Conservation (phyloP, 805 yeast species). For the Spathaspora gorwiae region DNA sequence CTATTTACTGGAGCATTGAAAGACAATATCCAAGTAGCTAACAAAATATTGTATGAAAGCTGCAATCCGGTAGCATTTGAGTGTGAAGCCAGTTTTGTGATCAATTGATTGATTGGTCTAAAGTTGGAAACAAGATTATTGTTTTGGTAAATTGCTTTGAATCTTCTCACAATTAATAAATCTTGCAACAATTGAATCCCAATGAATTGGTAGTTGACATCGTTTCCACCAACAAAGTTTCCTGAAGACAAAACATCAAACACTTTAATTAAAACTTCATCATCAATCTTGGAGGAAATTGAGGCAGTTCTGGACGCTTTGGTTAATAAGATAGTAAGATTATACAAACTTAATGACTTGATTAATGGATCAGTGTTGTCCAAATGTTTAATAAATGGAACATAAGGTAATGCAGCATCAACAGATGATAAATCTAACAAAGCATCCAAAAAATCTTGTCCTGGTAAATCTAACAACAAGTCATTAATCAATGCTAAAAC, state of each 20-base stretch:
- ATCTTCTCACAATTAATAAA: conserved; percentile 50
- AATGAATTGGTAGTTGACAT: conserved; percentile 52
- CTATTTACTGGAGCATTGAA: conserved; percentile 55
- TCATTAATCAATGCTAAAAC: conserved; percentile 61
- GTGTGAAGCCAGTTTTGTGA: conserved; percentile 25
- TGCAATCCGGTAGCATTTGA: conserved; percentile 57
- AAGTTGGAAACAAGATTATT: conserved; percentile 31
- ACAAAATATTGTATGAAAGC: conserved; percentile 73
- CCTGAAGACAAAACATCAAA: conserved; percentile 33
- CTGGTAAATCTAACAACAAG: conserved; percentile 38
- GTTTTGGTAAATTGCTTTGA: conserved; percentile 46
- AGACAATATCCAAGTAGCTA: conserved; percentile 80
- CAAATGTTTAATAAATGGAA: conserved; percentile 50
- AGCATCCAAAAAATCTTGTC: conserved; percentile 29
- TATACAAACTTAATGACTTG: conserved; percentile 51
- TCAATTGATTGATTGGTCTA: conserved; percentile 26
- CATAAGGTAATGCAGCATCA: conserved; percentile 47
- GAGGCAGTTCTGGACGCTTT: conserved; percentile 14
- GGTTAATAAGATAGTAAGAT: conserved; percentile 46
- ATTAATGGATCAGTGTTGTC: conserved; percentile 53
- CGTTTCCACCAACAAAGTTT: conserved; percentile 26
- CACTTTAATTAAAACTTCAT: conserved; percentile 34
- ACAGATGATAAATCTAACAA: conserved; percentile 39
- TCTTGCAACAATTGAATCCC: conserved; percentile 61
- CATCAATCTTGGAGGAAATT: conserved; percentile 22